These are phyloP conservation scores for Scorias spongiosa DNA, from an alignment of 2,329 filamentous ascomycete genomes.

Conservation along the genomic window DNA sequence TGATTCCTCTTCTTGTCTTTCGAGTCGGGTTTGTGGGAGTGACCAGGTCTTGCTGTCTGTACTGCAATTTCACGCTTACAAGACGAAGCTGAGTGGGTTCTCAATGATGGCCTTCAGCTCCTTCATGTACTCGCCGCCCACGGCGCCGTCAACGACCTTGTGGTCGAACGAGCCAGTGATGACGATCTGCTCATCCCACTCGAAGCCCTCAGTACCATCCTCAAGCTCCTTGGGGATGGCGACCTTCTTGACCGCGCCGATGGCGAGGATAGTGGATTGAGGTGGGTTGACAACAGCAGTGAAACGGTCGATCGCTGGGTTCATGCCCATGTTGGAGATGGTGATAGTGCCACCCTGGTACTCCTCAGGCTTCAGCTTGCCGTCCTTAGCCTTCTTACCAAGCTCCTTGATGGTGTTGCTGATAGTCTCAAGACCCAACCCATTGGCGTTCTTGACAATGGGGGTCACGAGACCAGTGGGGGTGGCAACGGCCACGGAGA, in stretches of 20 bases:
- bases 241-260: conserved; percentile 92
- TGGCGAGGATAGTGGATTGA: conserved; percentile 85
- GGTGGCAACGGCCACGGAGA: conserved; percentile 90
- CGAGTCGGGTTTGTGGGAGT: no score
- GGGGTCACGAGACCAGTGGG: conserved; percentile 91
- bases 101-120: conserved; percentile 96
- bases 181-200: conserved; percentile 95
- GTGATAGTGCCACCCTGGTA: conserved; percentile 98
- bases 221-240: conserved; percentile 73
- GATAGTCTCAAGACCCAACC: conserved; percentile 75
- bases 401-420: conserved; percentile 87
- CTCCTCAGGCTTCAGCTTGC: conserved; percentile 98
- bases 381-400: conserved; percentile 85
- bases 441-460: conserved; percentile 81
- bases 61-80: conserved; percentile 37
- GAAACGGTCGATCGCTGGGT: conserved; percentile 87
- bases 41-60: no score
- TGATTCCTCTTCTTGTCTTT: background rate
- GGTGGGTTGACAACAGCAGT: conserved; percentile 98
- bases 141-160: conserved; percentile 93
- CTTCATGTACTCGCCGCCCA: conserved; percentile 90
- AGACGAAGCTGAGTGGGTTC: conserved; percentile 87
- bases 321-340: conserved; percentile 99
- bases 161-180: conserved; percentile 96
- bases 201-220: conserved; percentile 57